Evolutionary conservation across 345 rosid species (phyloP), one percentile per base, ranked within the genome.

Genomic region (Moricandia arvensis): DNA sequence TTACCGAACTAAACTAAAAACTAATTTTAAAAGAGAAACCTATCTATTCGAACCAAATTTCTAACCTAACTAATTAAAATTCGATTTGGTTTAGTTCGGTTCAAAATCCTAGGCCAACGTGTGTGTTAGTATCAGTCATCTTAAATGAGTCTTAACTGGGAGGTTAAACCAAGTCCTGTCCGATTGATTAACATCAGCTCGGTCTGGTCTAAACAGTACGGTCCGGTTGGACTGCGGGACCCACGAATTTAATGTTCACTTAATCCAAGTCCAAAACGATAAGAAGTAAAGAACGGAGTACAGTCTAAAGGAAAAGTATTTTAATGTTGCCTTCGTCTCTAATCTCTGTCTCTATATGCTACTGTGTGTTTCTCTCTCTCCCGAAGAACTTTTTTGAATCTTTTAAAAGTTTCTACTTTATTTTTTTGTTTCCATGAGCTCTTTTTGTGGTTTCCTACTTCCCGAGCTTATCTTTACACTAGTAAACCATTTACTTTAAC

Each of bases 341-440:
- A 77, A 77, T 78, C 64, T 60, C 69, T 78, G 77, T 72, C 63
- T 72, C 47, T 78, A 45, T 27, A 64, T 72, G 76, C 76, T 2
- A 64, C 76, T 24, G 72, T 70, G 49, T 31, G 49, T n/a, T 21
- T 26, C 10, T 55, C 24, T 63, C 72, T 69, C 79, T 35, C 58
- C 58, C 33, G 49, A 31, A 61, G 41, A 59, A 72, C 66, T 60
- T 76, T 81, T 59, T 37, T 73, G 69, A 72, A 73, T 61, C 79
- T 72, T 72, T 72, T 66, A 17, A 51, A 77, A 71, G 63, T 29
- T 17, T 41, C 9, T 29, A 4, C 0, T 30, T 45, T 15, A 43
- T n/a, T 18, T 13, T 37, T 37, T 37, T 24, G 10, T 41, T n/a
- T 65, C 55, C 31, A 58, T 60, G 75, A 72, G 63, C 34, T 67